Evolutionary conservation across 352 stramenopile species (phyloP).

Genomic region (Phytophthora fragariae): DNA sequence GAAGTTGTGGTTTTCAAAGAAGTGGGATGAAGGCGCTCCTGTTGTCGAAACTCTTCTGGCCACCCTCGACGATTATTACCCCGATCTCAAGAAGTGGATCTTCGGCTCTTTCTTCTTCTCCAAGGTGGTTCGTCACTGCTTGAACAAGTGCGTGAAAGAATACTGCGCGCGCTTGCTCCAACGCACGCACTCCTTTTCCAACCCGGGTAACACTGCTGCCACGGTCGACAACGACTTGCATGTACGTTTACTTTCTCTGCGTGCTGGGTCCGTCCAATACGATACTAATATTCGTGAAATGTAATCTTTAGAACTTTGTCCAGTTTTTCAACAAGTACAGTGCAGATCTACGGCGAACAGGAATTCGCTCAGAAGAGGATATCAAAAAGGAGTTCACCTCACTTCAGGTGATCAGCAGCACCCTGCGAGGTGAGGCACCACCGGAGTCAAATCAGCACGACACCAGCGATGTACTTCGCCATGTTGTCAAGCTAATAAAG

Average conservation of each 20-base stretch:
- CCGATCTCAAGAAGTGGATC: slow-evolving; percentile 79
- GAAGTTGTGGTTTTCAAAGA: slow-evolving; percentile 82
- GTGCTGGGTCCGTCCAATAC: not conserved
- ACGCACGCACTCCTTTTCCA: slow-evolving; percentile 68
- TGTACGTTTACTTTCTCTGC: slow-evolving; percentile 30
- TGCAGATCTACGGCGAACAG: slow-evolving; percentile 70
- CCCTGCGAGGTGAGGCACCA: slow-evolving; percentile 39
- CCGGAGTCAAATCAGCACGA: slow-evolving; percentile 43
- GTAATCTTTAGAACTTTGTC: slow-evolving; percentile 55
- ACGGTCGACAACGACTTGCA: slow-evolving; percentile 72
- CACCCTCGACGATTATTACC: slow-evolving; percentile 84
- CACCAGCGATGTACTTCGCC: slow-evolving; percentile 45
- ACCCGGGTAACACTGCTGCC: slow-evolving; percentile 37
- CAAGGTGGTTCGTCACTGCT: slow-evolving; percentile 73
- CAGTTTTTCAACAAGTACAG: slow-evolving; percentile 80
- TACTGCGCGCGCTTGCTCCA: slow-evolving; percentile 69
- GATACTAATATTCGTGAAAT: slow-evolving; percentile 1
- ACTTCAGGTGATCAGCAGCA: slow-evolving; percentile 60
- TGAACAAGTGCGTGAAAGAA: slow-evolving; percentile 74
- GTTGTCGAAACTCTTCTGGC: slow-evolving; percentile 80
- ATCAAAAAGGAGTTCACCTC: slow-evolving; percentile 71
- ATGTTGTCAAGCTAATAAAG: slow-evolving; percentile 72
- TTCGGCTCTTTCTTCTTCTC: slow-evolving; percentile 87
- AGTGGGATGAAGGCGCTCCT: slow-evolving; percentile 80
- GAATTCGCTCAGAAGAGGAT: slow-evolving; percentile 68